Conservation (phyloP, 1,284 basidiomycete species). For the Trichosporon sp. region DNA sequence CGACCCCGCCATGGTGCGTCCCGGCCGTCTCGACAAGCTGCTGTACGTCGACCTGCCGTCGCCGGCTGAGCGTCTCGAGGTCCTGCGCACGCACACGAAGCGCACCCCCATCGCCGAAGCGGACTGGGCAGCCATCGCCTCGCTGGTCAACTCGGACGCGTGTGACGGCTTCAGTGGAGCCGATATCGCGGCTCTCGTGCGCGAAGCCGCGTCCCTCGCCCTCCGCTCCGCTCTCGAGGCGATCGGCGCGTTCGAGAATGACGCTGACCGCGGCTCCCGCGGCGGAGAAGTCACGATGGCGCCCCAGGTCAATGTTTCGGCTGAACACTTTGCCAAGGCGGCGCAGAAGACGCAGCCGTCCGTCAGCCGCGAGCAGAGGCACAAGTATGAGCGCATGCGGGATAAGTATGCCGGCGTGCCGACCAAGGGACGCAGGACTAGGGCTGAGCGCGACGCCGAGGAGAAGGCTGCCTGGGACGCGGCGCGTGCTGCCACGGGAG, state of each 20-base stretch:
- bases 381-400: slow-evolving; percentile 76
- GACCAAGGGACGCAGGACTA: slow-evolving; percentile 48
- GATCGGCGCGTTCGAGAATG: slow-evolving; percentile 63
- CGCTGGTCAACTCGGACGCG: slow-evolving; percentile 56
- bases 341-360: slow-evolving; percentile 83
- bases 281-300: slow-evolving; percentile 26
- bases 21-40: slow-evolving; percentile 92
- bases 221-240: slow-evolving; percentile 70
- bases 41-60: slow-evolving; percentile 92
- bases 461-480: slow-evolving; percentile 14
- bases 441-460: slow-evolving; percentile 41
- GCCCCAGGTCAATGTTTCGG: slow-evolving; percentile 57
- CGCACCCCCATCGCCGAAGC: slow-evolving; percentile 69
- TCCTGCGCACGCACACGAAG: slow-evolving; percentile 71
- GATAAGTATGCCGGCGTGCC: slow-evolving; percentile 75
- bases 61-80: slow-evolving; percentile 77
- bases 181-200: slow-evolving; percentile 79
- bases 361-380: slow-evolving; percentile 76
- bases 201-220: slow-evolving; percentile 87
- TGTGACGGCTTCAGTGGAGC: slow-evolving; percentile 89
- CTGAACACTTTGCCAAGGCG: slow-evolving; percentile 72
- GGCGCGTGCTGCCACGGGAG: slow-evolving; percentile 5
- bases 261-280: slow-evolving; percentile 44
- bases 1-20: slow-evolving; percentile 97
- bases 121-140: slow-evolving; percentile 48